These are phyloP conservation scores for Marvania coccoides DNA, from an alignment of 139 green algal species.

Conservation along the genomic window DNA sequence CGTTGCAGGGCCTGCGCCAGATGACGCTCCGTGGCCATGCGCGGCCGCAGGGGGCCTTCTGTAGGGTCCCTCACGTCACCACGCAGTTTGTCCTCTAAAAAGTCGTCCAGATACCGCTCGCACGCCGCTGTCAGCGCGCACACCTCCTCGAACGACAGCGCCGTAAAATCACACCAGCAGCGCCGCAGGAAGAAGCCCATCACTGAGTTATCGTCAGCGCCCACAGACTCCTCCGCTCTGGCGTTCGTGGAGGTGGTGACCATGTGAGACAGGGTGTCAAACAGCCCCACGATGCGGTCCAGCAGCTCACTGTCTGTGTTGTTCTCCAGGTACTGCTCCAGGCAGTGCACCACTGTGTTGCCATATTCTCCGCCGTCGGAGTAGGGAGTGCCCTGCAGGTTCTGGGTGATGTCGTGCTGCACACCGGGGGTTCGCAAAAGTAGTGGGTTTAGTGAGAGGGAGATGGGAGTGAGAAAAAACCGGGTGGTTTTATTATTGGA, in stretches of 20 bases:
- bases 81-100: no score
- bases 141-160: constrained; percentile 29
- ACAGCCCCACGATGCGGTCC: not conserved
- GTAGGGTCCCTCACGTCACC: no score
- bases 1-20: not conserved
- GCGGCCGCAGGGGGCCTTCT: not conserved
- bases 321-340: not conserved
- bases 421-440: no score
- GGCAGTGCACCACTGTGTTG: not conserved
- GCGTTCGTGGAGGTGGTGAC: not conserved
- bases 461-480: no score
- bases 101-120: not conserved
- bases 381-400: not conserved
- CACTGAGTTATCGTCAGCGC: not conserved
- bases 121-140: not conserved
- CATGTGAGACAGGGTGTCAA: not conserved
- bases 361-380: not conserved
- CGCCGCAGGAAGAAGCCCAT: constrained; percentile 34
- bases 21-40: not conserved
- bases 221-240: not conserved
- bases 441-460: no score
- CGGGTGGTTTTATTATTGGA: no score
- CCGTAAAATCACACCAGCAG: constrained; percentile 8
- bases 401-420: not conserved
- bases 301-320: not conserved